Evolutionary conservation across 2,329 filamentous ascomycete genomes (phyloP), one percentile per base, ranked within the genome.

Genomic region (Ceratocystis papillata): DNA sequence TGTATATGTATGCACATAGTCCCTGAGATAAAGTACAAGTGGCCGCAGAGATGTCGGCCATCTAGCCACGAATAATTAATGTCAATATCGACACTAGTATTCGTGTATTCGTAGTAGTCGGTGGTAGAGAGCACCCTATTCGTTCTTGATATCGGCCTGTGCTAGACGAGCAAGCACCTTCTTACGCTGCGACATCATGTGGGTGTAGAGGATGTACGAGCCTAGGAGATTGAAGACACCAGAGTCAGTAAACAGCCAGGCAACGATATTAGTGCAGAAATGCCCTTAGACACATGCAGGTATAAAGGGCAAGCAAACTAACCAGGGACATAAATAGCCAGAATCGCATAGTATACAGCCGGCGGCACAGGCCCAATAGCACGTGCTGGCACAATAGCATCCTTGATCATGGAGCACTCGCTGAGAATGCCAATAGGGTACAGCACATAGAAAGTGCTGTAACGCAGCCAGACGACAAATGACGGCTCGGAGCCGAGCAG

Each of bases 351-450:
- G 71, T 93, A 76, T 65, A 81, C 78, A 71, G 80, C 86, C 65
- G 81, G 82, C 72, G 84, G 72, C 76, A 77, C 69, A 73, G 78
- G 72, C 76, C 78, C 70, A 75, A 78, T 69, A 71, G 77, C 62
- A 5, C 70, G 73, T 1, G 84, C 84, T 1, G 88, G 86, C 12
- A 76, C 80, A 62, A 87, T 81, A 1, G 89, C 86, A 66, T 81
- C 79, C 73, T 85, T 90, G 64, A 97, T 86, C 72, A 96, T 81
- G 76, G 82, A 84, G 72, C 88, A 89, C 81, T 99, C 94, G 77
- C 89, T 94, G 50, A 83, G 80, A 73, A 97, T 96, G 53, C 94
- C 94, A 68, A 97, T 75, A 0, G 94, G 94, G 77, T 99, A 99
- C 25, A 99, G 83, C 46, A 96, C 78, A 72, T 90, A 90, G 77